Evolutionary conservation across 2,329 filamentous ascomycete genomes (phyloP), one percentile per base, ranked within the genome.

Genomic region (Nemania bipapillata): DNA sequence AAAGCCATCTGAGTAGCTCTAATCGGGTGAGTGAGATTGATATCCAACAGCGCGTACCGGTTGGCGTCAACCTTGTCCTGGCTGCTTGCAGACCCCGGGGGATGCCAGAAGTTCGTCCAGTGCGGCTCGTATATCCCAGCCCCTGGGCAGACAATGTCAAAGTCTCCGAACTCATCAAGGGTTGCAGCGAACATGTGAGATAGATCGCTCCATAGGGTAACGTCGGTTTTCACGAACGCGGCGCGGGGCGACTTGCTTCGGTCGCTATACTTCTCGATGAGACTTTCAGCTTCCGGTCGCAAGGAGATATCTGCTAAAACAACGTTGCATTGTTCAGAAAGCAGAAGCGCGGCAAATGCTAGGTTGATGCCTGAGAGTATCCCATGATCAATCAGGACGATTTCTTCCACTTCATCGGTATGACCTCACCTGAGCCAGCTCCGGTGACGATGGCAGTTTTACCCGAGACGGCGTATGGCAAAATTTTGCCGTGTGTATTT

Each of bases 51-150:
- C 11, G 59, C 52, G 15, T 68, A 68, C 11, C 50, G 40, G 35
- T 59, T 61, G 11, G 35, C 65, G 5, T 58, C 53, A 11, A 57
- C 63, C 4, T 37, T 5, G 40, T 66, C 63, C 15, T 49, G 60
- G 35, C 53, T 60, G 2, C 53, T 64, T 5, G 52, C 53, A 0
- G 59, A 58, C 53, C 22, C 42, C 5, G 59, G 65, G 24, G 60
- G 59, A 47, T 50, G 20, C 65, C 60, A 68, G 49, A 68, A 68
- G 2, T 32, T 55, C 12, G 59, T 55, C 32, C 47, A 64, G 12
- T 26, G 45, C 4, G 65, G 59, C 54, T 68, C 54, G 47, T 59
- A 68, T n/a, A 68, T 22, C 11, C 65, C 65, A 2, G 65, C 65
- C 4, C 65, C 65, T 11, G 60, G 54, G 2, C 59, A 50, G 53